These are phyloP conservation scores for Aspergillus novoparasiticus DNA, from an alignment of 2,329 filamentous ascomycete species.

Conservation along the genomic window DNA sequence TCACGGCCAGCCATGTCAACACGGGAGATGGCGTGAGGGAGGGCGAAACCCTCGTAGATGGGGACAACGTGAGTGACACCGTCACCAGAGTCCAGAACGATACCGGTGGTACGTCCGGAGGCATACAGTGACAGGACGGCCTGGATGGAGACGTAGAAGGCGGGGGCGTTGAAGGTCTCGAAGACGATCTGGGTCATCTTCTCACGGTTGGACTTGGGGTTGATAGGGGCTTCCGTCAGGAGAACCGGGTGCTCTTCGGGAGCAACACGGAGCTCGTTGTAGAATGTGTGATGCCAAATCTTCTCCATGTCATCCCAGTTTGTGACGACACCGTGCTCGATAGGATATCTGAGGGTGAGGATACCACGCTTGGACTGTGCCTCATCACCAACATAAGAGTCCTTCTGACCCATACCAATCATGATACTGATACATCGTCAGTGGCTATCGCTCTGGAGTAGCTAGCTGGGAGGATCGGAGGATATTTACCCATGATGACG, in stretches of 20 bases:
- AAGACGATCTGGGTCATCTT: constrained; percentile 99
- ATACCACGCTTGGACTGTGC: constrained; percentile 99
- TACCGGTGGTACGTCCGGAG: constrained; percentile 99
- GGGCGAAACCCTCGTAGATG: constrained; percentile 99
- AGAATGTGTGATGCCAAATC: constrained; percentile 99
- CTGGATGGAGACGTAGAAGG: constrained; percentile 99
- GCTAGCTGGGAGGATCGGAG: constrained; percentile 11
- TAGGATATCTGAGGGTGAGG: constrained; percentile 97
- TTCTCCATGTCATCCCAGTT: constrained; percentile 99
- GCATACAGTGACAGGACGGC: constrained; percentile 98
- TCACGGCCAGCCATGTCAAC: constrained; percentile 99
- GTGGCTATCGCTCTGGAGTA: constrained; percentile 12
- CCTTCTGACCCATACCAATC: constrained; percentile 99
- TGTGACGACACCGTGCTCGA: constrained; percentile 99
- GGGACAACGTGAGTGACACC: constrained; percentile 99
- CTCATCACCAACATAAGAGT: constrained; percentile 99
- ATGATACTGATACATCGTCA: constrained; percentile 76
- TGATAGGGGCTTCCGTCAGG: constrained; percentile 99
- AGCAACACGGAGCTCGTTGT: constrained; percentile 99
- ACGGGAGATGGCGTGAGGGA: constrained; percentile 99
- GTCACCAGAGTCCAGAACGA: constrained; percentile 99
- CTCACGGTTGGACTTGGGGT: constrained; percentile 99
- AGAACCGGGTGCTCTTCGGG: constrained; percentile 99
- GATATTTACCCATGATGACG: constrained; percentile 96
- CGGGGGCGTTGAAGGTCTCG: constrained; percentile 99